Evolutionary conservation across 2,329 filamentous ascomycete genomes (phyloP).

Genomic region (Polytolypa hystricis): DNA sequence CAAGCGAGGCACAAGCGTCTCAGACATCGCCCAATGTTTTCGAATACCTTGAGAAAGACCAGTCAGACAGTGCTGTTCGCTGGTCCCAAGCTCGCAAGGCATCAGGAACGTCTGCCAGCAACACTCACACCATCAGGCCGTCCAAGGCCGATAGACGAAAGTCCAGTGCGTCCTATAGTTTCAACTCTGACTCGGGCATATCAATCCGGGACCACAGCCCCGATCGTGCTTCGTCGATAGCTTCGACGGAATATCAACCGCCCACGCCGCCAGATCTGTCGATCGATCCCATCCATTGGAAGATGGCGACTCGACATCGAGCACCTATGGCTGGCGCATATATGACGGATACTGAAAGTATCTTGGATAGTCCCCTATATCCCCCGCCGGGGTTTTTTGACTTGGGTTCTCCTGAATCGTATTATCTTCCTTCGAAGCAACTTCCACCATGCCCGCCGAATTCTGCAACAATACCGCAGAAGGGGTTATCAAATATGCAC

Average conservation of each 20-base stretch:
- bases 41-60: constrained; percentile 25
- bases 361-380: constrained; percentile 15
- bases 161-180: constrained; percentile 15
- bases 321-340: constrained; percentile 12
- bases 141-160: constrained; percentile 11
- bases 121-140: constrained; percentile 7
- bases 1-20: constrained; percentile 3
- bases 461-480: constrained; percentile 22
- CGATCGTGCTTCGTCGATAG: constrained; percentile 23
- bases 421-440: constrained; percentile 17
- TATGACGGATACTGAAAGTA: constrained; percentile 11
- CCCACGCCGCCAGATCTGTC: constrained; percentile 19
- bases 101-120: constrained; percentile 1
- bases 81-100: constrained; percentile 3
- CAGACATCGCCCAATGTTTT: constrained; percentile 26
- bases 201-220: constrained; percentile 23
- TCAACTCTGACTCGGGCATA: constrained; percentile 25
- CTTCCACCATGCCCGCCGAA: constrained; percentile 29
- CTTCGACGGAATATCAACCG: constrained; percentile 20
- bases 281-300: constrained; percentile 18
- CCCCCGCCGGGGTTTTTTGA: constrained; percentile 20
- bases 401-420: constrained; percentile 23
- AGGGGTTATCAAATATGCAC: neutral
- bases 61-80: constrained; percentile 3
- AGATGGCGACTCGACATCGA: constrained; percentile 11